Evolutionary conservation across 805 yeast genomes (phyloP).

Genomic region (Maudiozyma barnettii): DNA sequence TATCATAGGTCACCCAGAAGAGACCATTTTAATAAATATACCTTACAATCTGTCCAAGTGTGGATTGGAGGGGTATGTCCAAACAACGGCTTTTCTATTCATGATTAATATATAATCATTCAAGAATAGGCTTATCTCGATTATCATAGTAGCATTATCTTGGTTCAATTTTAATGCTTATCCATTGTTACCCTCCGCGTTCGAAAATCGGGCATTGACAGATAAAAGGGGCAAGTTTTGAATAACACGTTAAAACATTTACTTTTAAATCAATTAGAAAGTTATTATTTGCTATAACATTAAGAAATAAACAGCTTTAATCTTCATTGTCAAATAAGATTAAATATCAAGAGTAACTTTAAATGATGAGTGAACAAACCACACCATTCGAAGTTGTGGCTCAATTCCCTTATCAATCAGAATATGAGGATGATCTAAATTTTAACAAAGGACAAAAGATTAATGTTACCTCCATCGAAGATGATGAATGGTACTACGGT

Average conservation of each 20-base stretch:
- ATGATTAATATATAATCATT: too few relatives aligned
- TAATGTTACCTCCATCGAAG: conserved; percentile 70
- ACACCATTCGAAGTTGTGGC: conserved; percentile 64
- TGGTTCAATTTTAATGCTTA: too few relatives aligned
- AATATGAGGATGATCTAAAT: conserved; percentile 74
- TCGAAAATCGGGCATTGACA: neutral
- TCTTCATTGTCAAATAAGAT: neutral
- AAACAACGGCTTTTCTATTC: too few relatives aligned
- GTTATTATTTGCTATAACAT: too few relatives aligned
- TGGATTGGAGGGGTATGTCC: too few relatives aligned
- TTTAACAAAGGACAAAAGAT: conserved; percentile 62
- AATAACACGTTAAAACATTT: neutral
- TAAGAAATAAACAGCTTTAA: too few relatives aligned
- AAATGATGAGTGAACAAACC: conserved; percentile 18
- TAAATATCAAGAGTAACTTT: neutral
- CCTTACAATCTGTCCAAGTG: too few relatives aligned
- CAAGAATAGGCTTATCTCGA: too few relatives aligned
- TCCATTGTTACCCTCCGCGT: neutral
- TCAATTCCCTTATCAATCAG: conserved; percentile 54
- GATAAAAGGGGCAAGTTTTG: neutral
- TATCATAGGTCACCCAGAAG: too few relatives aligned
- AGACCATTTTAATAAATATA: too few relatives aligned
- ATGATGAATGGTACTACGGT: conserved; percentile 89
- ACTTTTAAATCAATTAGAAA: neutral
- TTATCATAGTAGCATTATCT: too few relatives aligned